These are phyloP conservation scores for Prunus yedoensis DNA, from an alignment of 331 rosid genomes.

Conservation along the genomic window DNA sequence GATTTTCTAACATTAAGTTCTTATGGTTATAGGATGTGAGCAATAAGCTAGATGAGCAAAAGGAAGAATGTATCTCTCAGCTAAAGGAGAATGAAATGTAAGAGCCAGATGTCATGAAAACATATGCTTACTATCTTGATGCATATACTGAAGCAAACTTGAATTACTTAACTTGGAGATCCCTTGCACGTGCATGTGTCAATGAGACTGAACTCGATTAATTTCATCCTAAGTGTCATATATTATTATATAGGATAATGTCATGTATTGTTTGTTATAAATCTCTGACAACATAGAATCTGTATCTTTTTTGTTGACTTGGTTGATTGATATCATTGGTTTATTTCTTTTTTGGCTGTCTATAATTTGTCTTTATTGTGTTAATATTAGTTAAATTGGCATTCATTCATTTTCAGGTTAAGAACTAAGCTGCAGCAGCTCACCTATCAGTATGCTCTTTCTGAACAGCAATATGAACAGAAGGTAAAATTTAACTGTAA, in stretches of 20 bases:
- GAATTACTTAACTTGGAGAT: conserved; percentile 2
- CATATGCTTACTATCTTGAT: conserved; percentile 9
- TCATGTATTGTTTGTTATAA: not conserved
- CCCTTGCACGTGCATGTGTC: not conserved
- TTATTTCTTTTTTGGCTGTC: not conserved
- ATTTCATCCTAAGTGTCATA: not conserved
- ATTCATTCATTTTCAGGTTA: conserved; percentile 54
- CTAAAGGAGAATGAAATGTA: conserved; percentile 95
- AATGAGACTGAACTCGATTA: not conserved
- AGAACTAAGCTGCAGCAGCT: conserved; percentile 79
- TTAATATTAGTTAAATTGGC: conserved; percentile 9
- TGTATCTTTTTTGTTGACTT: not conserved
- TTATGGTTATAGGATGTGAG: conserved; percentile 72
- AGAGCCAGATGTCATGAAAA: conserved; percentile 35
- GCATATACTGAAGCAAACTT: not conserved
- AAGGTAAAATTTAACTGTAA: conserved; percentile 47
- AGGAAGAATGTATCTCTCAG: conserved; percentile 85
- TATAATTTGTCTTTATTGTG: conserved; percentile 4
- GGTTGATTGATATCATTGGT: not conserved
- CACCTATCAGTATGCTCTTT: conserved; percentile 62
- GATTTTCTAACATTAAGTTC: conserved; percentile 8
- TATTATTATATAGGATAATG: not conserved
- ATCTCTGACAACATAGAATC: not conserved
- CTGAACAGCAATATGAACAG: conserved; percentile 79
- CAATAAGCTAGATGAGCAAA: conserved; percentile 89